phyloP scores from a whole-genome alignment of 768 basidiomycete genomes.

The Leccinum imitatum region DNA sequence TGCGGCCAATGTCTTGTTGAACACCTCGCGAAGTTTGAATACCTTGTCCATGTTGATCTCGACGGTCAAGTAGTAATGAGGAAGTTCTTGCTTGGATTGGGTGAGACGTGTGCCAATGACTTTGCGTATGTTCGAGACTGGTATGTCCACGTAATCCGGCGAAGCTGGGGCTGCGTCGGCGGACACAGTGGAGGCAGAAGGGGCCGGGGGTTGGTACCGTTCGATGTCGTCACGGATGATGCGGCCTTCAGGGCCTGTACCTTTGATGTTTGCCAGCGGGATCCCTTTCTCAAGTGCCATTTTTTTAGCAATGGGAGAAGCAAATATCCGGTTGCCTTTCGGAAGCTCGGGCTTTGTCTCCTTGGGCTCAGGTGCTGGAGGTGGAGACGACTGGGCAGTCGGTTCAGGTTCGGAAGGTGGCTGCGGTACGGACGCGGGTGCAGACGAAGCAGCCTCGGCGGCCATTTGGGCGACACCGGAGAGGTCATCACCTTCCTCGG shows the following conservation, averaged over 20 bases:
- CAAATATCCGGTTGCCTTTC: conserved; percentile 84
- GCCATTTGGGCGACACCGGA: conserved; percentile 78
- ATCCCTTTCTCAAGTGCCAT: conserved; percentile 94
- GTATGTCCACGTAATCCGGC: conserved; percentile 84
- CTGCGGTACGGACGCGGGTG: conserved; percentile 35
- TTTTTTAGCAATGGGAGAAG: conserved; percentile 94
- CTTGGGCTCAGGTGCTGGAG: conserved; percentile 35
- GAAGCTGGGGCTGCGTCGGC: conserved; percentile 50
- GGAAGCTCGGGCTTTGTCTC: conserved; percentile 56
- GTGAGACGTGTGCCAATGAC: conserved; percentile 87
- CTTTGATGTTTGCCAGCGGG: conserved; percentile 86
- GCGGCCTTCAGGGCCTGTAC: conserved; percentile 90
- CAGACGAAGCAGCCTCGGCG: conserved; percentile 51
- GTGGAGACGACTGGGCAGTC: conserved; percentile 33
- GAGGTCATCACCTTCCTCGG: conserved; percentile 93
- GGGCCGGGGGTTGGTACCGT: conserved; percentile 65
- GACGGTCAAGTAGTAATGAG: conserved; percentile 95
- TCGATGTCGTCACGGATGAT: conserved; percentile 96
- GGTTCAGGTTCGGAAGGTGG: conserved; percentile 45
- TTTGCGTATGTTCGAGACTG: conserved; percentile 92
- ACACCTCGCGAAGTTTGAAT: conserved; percentile 89
- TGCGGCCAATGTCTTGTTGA: conserved; percentile 85
- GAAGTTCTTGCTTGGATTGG: conserved; percentile 92
- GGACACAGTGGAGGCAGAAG: conserved; percentile 43
- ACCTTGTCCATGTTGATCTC: conserved; percentile 97